Conservation (phyloP, 768 basidiomycete genomes). For the Hebeloma cylindrosporum region DNA sequence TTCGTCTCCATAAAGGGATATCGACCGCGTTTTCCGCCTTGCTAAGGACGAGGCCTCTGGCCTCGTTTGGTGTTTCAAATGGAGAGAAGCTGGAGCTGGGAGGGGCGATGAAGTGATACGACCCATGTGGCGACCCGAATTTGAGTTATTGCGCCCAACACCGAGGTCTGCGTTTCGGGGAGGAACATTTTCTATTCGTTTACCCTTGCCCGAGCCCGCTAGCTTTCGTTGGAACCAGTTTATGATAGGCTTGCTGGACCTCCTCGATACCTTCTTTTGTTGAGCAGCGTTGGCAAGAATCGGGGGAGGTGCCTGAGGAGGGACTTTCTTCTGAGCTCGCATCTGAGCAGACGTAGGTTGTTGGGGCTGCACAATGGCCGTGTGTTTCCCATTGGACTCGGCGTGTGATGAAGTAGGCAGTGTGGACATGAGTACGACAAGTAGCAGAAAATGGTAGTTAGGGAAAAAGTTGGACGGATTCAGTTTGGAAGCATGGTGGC, state of each 20-base stretch:
- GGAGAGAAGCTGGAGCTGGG: slow-evolving; percentile 28
- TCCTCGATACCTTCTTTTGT: slow-evolving; percentile 63
- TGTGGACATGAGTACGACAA: slow-evolving; percentile 14
- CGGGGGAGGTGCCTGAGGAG: slow-evolving; percentile 15
- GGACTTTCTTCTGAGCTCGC: slow-evolving; percentile 22
- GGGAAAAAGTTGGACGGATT: too few relatives aligned
- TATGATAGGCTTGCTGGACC: slow-evolving; percentile 82
- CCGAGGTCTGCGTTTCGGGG: slow-evolving; percentile 32
- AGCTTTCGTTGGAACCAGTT: slow-evolving; percentile 91
- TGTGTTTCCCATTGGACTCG: slow-evolving; percentile 9
- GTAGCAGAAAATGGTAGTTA: slow-evolving; percentile 2
- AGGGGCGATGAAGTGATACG: slow-evolving; percentile 46
- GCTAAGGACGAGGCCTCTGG: slow-evolving; percentile 32
- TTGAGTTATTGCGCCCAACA: slow-evolving; percentile 31
- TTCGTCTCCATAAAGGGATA: slow-evolving; percentile 65
- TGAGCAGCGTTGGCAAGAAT: slow-evolving; percentile 30
- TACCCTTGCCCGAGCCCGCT: slow-evolving; percentile 61
- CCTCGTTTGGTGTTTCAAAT: slow-evolving; percentile 32
- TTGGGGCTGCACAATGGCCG: slow-evolving; percentile 5
- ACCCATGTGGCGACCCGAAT: slow-evolving; percentile 35
- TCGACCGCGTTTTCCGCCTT: slow-evolving; percentile 48
- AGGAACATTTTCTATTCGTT: slow-evolving; percentile 44
- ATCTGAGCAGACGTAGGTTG: slow-evolving; percentile 10
- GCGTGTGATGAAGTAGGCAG: slow-evolving; percentile 18
- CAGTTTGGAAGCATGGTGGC: too few relatives aligned